These are phyloP conservation scores for Brettanomyces nanus DNA, from an alignment of 805 yeast species.

Conservation along the genomic window DNA sequence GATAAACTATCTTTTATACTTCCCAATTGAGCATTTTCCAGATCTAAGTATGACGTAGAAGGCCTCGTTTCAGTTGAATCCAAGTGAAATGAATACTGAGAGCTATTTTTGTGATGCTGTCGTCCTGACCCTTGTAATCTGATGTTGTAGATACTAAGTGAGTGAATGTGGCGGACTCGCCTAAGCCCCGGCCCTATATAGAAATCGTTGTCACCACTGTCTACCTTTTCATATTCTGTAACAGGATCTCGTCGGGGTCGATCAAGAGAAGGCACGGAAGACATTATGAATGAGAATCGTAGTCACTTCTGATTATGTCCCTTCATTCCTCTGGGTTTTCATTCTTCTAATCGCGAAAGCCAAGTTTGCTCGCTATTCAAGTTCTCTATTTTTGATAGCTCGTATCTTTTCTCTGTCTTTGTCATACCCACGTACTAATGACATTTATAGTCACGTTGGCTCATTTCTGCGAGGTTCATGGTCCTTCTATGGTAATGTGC, in stretches of 20 bases:
- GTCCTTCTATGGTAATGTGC: constrained; percentile 59
- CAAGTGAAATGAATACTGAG: no score
- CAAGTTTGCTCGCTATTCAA: no score
- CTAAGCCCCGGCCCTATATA: constrained; percentile 11
- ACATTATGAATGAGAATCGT: constrained; percentile 8
- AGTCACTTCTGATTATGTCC: no score
- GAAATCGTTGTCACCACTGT: constrained; percentile 2
- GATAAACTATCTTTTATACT: no score
- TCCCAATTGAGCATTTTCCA: no score
- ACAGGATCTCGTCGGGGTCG: constrained; percentile 2
- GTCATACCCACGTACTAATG: no score
- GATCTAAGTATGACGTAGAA: no score
- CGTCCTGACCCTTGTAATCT: background rate
- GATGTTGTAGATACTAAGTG: constrained; percentile 3
- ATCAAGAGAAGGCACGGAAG: constrained; percentile 15
- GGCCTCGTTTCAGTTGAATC: no score
- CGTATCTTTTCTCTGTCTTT: no score
- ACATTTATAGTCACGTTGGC: constrained; percentile 47
- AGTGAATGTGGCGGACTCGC: constrained; percentile 21
- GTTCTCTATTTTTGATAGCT: background rate
- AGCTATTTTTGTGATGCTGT: no score
- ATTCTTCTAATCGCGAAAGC: no score
- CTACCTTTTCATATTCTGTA: background rate
- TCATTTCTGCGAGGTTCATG: constrained; percentile 75
- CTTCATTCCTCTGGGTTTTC: no score